A percentile compares a stretch with the other conserved stretches of the same genome.
Evolutionary conservation across 306 rosid species (phyloP).

Genomic region (Fragaria vesca): DNA sequence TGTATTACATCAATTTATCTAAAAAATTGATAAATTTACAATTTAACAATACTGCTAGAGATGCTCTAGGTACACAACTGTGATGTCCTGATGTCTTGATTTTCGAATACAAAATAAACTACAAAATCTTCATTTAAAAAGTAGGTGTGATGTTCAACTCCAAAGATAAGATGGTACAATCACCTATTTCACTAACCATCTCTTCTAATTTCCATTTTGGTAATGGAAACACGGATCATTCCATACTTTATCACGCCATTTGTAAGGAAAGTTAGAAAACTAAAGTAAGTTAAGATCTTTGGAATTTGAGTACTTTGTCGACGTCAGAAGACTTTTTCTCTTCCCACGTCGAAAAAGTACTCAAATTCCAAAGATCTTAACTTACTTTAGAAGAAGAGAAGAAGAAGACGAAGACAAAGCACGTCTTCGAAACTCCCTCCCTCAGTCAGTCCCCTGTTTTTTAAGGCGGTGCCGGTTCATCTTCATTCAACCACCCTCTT

Average conservation of each 20-base stretch:
- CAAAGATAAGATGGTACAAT: neutral
- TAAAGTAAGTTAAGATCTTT: neutral
- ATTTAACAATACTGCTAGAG: too few species aligned
- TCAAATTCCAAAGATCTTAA: too few species aligned
- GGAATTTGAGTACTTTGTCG: neutral
- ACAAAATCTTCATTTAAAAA: neutral
- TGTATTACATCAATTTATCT: too few species aligned
- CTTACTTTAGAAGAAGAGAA: neutral
- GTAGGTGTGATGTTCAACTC: neutral
- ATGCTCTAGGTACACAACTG: too few species aligned
- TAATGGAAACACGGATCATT: neutral
- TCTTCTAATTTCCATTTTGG: neutral
- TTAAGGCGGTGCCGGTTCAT: conserved; percentile 1
- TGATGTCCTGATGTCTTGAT: too few species aligned
- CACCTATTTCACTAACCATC: neutral
- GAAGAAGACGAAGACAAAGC: neutral
- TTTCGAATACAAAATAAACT: too few species aligned
- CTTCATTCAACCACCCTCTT: neutral
- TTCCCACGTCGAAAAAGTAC: too few species aligned
- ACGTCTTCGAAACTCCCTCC: neutral
- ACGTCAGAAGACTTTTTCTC: neutral
- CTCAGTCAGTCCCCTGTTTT: neutral
- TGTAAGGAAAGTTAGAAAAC: neutral
- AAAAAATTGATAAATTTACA: too few species aligned
- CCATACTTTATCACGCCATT: neutral